phyloP scores from a whole-genome alignment of 306 rosid genomes.

The Medicago arabica region DNA sequence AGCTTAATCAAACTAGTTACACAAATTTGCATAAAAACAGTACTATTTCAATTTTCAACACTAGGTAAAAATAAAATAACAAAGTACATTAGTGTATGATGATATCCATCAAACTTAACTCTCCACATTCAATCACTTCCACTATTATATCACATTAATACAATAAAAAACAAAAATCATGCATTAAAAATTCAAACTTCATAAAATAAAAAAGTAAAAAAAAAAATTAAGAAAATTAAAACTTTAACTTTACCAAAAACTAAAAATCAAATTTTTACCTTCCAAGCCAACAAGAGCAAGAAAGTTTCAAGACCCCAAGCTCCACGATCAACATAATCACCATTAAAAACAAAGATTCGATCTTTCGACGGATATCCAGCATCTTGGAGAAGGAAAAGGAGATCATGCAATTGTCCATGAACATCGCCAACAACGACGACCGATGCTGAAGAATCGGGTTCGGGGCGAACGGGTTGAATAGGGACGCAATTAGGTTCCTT shows the following conservation, averaged over 20 bases:
- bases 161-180: neutral
- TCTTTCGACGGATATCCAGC: conserved; percentile 73
- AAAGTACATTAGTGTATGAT: neutral
- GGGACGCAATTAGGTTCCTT: conserved; percentile 78
- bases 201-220: neutral
- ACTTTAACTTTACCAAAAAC: neutral
- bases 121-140: conserved; percentile 1
- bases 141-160: neutral
- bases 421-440: conserved; percentile 75
- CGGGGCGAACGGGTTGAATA: conserved; percentile 53
- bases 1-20: conserved; percentile 1
- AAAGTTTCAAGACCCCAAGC: conserved; percentile 95
- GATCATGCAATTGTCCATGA: conserved; percentile 84
- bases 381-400: conserved; percentile 63
- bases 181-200: neutral
- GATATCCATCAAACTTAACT: conserved; percentile 24
- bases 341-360: conserved; percentile 75
- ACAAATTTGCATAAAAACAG: conserved; percentile 18
- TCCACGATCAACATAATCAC: conserved; percentile 90
- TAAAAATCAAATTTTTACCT: conserved; percentile 42
- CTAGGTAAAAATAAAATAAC: conserved; percentile 3
- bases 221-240: neutral
- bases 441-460: conserved; percentile 16
- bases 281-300: conserved; percentile 76
- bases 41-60: neutral